Evolutionary conservation across 805 yeast genomes (phyloP), one percentile per base, ranked within the genome.

Genomic region (Candida quercuum): DNA sequence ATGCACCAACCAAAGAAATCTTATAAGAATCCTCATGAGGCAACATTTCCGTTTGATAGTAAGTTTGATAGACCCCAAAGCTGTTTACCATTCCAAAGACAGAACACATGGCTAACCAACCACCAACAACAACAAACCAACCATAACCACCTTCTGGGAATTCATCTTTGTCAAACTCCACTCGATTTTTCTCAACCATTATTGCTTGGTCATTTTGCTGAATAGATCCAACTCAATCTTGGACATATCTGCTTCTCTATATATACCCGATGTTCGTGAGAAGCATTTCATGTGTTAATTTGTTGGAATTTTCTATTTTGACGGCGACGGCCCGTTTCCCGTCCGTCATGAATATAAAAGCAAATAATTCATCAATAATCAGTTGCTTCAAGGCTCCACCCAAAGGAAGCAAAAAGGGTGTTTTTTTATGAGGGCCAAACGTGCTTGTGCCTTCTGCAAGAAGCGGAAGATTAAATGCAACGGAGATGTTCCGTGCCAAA

Each of bases 391-490:
- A 22, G 8, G 11, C 24, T 22, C 8, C 24, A 22, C 24, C 24
- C 24, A 22, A 22, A 22, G n/a, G n/a, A n/a, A n/a, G n/a, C n/a
- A n/a, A n/a, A n/a, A n/a, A n/a, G n/a, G n/a, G n/a, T n/a, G n/a
- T n/a, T n/a, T n/a, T n/a, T n/a, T n/a, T n/a, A 22, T 37, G 14
- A 53, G 78, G 31, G 80, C 73, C 9, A 59, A 63, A 37, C 68
- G 65, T 42, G 83, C 82, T 1, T 77, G 83, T 45, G 74, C 69
- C 36, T 58, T 76, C 15, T 77, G 83, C 51, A 61, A 77, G 38
- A 56, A 61, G 26, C 76, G 71, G 41, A 76, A 77, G 54, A 72
- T 72, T 41, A 76, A 77, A 47, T 77, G 83, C 51, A 66, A 75
- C 35, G 81, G 81, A 5, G 59, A 63, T 13, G 45, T 45, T 32